Base-by-base conservation (phyloP, 1,284 basidiomycete genomes). In the Ustilago nuda region DNA sequence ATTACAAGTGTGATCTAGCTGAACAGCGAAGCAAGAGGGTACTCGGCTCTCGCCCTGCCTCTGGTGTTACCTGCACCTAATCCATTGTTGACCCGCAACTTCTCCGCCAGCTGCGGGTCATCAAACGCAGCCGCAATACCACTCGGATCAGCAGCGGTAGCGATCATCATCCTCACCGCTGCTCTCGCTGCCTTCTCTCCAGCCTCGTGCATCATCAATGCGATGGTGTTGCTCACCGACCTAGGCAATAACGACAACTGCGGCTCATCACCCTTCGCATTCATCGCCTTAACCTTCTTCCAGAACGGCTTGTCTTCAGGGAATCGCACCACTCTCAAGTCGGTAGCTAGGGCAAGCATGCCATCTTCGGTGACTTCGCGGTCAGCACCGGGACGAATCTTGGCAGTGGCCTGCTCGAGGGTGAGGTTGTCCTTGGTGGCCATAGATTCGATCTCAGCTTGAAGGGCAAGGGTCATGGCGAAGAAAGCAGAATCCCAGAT, bases 401-500 rank as follows among this genome's bases (percentile, higher is more conserved):
- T 61, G 43, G 64, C 61, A 3, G 59, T 68, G 19, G 78, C 79
- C 35, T 78, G 71, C 39, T 82, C 78, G n/a, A 75, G 56, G 11
- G 77, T 77, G 36, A 82, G 64, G 50, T 67, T 66, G 27, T 76
- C 64, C 32, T 69, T 63, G 41, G 63, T 62, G 11, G 72, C 52
- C 46, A 79, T 58, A 9, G 59, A 36, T 30, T 76, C 68, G 52
- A 79, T 57, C 61, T 82, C 82, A 12, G 61, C 53, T 56, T 74
- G 64, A 0, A 83, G 56, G 3, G 64, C 68, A 1, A 80, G 57
- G 3, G 69, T 67, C 62, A 77, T 75, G 11, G 87, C 86, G 45
- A 85, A 81, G 45, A 82, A 67, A 1, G 86, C 84, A 2, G 86
- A 83, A 55, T 87, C 87, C 53, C 82, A 78, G 35, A 87, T 79